A percentile compares a stretch with the other conserved stretches of the same genome.
Conservation (phyloP, 768 basidiomycete genomes). For the Serendipita sp. region DNA sequence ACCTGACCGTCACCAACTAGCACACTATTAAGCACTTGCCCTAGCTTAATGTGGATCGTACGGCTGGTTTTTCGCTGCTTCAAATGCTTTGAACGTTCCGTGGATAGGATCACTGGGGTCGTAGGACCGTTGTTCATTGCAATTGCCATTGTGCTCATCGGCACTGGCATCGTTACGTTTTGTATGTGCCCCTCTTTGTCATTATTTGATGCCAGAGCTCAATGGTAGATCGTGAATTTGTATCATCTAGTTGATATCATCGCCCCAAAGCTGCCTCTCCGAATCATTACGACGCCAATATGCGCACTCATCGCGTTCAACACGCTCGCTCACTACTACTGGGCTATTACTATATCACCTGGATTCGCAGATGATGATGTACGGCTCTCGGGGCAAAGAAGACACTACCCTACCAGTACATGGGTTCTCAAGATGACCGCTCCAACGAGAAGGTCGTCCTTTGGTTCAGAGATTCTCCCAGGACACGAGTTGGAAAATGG, state of each 20-base stretch:
- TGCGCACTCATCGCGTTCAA: slow-evolving; percentile 67
- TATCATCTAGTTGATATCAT: slow-evolving; percentile 57
- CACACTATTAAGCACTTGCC: no score
- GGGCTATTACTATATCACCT: slow-evolving; percentile 60
- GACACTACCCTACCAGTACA: slow-evolving; percentile 13
- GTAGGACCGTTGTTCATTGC: slow-evolving; percentile 83
- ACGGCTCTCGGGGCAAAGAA: slow-evolving; percentile 41
- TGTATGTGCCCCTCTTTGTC: slow-evolving; percentile 35
- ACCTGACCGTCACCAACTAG: no score
- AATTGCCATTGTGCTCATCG: slow-evolving; percentile 60
- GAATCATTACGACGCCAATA: slow-evolving; percentile 43
- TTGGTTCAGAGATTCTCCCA: neutral
- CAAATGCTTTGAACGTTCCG: slow-evolving; percentile 50
- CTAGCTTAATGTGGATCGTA: neutral
- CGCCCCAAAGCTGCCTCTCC: slow-evolving; percentile 43
- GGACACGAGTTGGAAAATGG: slow-evolving; percentile 28
- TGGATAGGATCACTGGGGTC: slow-evolving; percentile 69
- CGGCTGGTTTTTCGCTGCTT: slow-evolving; percentile 40
- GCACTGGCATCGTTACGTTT: slow-evolving; percentile 55
- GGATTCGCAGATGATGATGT: slow-evolving; percentile 54
- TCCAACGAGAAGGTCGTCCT: slow-evolving; percentile 3
- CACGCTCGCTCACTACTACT: slow-evolving; percentile 69
- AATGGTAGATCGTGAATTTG: neutral
- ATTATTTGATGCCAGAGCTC: neutral
- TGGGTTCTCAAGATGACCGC: slow-evolving; percentile 10